Evolutionary conservation across 2,329 filamentous ascomycete genomes (phyloP), one percentile per base, ranked within the genome.

Genomic region (Ophiostoma sp.): DNA sequence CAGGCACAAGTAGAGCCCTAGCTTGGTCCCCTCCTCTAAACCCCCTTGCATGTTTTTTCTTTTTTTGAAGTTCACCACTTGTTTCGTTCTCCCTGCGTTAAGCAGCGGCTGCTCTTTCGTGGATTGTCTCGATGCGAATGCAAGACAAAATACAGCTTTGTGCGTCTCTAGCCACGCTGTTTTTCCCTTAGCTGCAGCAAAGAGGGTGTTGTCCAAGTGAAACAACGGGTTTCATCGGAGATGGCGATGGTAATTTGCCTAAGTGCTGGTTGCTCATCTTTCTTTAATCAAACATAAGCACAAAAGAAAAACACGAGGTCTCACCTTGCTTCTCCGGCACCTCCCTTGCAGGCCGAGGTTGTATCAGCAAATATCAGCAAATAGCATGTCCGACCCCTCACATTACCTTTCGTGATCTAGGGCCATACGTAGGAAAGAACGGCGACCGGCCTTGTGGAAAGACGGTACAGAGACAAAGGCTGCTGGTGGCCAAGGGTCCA

Each of bases 81-180:
- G 62, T 65, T 33, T 65, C 62, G 62, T 8, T 33, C 62, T 65
- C 62, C 62, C 33, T 65, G 33, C 62, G 23, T 65, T 39, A 17
- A 11, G 23, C 52, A 23, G 20, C 44, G 44, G 17, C 44, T 23
- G n/a, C n/a, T 27, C 5, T 8, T 57, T 23, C 54, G 54, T 60
- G 10, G 11, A 27, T 20, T 48, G 44, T 48, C 44, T 17, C 44
- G 17, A 20, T 48, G 5, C 44, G 17, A 8, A n/a, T 48, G 36
- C 17, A 13, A 44, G 17, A 3, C 15, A 44, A 48, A 48, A 17
- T 48, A 10, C 20, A 8, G 11, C 52, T 27, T 57, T 31, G 57
- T 62, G 57, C 13, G 27, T 62, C 27, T 20, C 57, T 62, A 33
- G 57, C 57, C 57, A 62, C 57, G 57, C 57, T 62, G 39, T 65